Percentiles rank a stretch among this genome's conserved stretches.
Evolutionary conservation across 257 asterid species (phyloP).

Genomic region (Fraxinus quadrangulata): DNA sequence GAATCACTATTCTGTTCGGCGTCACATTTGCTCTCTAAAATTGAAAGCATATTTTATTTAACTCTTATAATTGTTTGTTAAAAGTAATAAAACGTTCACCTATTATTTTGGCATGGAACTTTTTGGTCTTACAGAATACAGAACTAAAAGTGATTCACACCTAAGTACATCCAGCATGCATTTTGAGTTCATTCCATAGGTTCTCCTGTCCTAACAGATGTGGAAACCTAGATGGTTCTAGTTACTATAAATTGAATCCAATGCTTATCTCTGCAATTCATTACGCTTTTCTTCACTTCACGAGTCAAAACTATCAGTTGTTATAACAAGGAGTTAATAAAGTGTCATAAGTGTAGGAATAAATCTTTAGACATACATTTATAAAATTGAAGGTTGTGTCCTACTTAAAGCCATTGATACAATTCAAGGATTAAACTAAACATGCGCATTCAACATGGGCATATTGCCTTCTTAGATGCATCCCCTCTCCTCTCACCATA

Average conservation of each 20-base stretch:
- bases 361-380: not conserved
- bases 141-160: not conserved
- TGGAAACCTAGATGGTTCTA: too few species aligned
- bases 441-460: not conserved
- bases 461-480: constrained; percentile 13
- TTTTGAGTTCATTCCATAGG: not conserved
- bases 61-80: not conserved
- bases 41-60: too few species aligned
- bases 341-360: not conserved
- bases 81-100: not conserved
- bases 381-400: not conserved
- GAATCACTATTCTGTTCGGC: too few species aligned
- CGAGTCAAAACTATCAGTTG: not conserved
- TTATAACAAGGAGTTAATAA: too few species aligned
- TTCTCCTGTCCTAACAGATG: not conserved
- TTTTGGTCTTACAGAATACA: not conserved
- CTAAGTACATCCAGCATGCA: not conserved
- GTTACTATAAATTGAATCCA: not conserved
- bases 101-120: not conserved
- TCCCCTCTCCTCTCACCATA: too few species aligned
- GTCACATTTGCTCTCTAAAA: too few species aligned
- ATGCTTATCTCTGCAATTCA: not conserved
- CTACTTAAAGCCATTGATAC: not conserved
- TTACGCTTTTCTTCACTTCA: not conserved
- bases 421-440: not conserved